Conservation (phyloP, 2,329 filamentous ascomycete species). For the Hypoxylon sp. region DNA sequence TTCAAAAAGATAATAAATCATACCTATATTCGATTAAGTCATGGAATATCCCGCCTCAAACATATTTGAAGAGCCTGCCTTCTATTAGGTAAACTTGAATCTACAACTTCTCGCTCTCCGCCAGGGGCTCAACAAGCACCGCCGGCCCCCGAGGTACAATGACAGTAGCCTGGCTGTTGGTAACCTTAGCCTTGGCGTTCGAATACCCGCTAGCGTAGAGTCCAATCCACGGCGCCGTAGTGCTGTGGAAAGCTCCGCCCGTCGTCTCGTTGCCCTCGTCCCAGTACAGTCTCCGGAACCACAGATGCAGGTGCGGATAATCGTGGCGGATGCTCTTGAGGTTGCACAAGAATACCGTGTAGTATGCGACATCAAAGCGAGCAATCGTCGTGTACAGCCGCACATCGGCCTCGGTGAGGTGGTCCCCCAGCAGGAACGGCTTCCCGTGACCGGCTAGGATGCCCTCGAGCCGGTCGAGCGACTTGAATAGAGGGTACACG, state of each 20-base stretch:
- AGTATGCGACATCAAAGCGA: slow-evolving; percentile 77
- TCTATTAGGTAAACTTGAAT: no score
- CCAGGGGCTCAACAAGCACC: slow-evolving; percentile 46
- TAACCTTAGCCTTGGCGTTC: slow-evolving; percentile 44
- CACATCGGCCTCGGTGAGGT: slow-evolving; percentile 77
- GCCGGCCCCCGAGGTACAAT: slow-evolving; percentile 51
- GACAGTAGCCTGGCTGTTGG: slow-evolving; percentile 46
- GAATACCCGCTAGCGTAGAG: slow-evolving; percentile 52
- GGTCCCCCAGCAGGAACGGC: slow-evolving; percentile 70
- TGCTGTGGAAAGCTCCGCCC: slow-evolving; percentile 73
- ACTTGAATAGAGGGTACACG: slow-evolving; percentile 70
- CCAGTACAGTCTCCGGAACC: slow-evolving; percentile 79
- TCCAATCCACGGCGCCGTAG: slow-evolving; percentile 69
- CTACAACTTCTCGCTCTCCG: slow-evolving; percentile 42
- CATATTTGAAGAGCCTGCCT: no score
- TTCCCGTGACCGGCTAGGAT: slow-evolving; percentile 62
- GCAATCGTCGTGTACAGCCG: slow-evolving; percentile 74
- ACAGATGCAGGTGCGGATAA: slow-evolving; percentile 75
- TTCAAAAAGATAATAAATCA: no score
- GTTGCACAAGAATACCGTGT: slow-evolving; percentile 75
- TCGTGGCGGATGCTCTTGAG: slow-evolving; percentile 72
- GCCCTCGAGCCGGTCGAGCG: slow-evolving; percentile 73
- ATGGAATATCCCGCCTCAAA: no score
- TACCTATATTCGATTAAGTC: no score
- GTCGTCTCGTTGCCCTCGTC: slow-evolving; percentile 57